Evolutionary conservation across 768 basidiomycete species (phyloP), one percentile per base, ranked within the genome.

Genomic region (Lactifluus piperatus): DNA sequence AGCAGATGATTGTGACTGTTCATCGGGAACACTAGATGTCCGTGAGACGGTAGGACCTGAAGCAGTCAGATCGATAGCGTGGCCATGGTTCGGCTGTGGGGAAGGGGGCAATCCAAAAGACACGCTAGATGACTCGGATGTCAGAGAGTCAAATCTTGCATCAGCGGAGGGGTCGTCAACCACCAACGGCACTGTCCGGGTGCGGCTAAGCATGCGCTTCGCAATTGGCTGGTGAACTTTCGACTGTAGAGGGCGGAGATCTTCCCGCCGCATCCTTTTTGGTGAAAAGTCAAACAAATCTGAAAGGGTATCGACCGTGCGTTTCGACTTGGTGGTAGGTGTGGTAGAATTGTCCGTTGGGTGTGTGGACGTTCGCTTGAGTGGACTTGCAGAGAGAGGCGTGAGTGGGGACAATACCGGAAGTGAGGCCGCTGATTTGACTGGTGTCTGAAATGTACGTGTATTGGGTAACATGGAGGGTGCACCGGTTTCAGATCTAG

Each of bases 151-250:
- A 61, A 69, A 53, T 52, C 66, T 52, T 18, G 61, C 52, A 60
- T 74, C 74, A 49, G 81, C 47, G 20, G 48, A 24, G 10, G 43
- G 20, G 6, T 45, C 27, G 32, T 64, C 64, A 8, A 27, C 66
- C 5, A 51, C n/a, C n/a, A 78, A 79, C 1, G 82, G 74, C 27
- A 86, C 85, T 0, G 86, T 88, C 56, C 76, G 80, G 13, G 85
- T 83, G 1, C 86, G 79, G 9, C 78, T 77, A 1, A 89, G 79
- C 87, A 90, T 90, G 22, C 86, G 83, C 57, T 81, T 84, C 11
- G 84, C 78, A 5, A 88, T 68, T 16, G 64, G 49, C 45, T 73
- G 71, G 20, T 61, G 56, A 24, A 24, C 44, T 26, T 50, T 67
- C 6, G 62, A 50, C 29, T 62, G 65, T 37, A 62, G 32, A 9